Evolutionary conservation across 192 early-diverging fungal species (phyloP).

Genomic region (Thamnidium elegans): DNA sequence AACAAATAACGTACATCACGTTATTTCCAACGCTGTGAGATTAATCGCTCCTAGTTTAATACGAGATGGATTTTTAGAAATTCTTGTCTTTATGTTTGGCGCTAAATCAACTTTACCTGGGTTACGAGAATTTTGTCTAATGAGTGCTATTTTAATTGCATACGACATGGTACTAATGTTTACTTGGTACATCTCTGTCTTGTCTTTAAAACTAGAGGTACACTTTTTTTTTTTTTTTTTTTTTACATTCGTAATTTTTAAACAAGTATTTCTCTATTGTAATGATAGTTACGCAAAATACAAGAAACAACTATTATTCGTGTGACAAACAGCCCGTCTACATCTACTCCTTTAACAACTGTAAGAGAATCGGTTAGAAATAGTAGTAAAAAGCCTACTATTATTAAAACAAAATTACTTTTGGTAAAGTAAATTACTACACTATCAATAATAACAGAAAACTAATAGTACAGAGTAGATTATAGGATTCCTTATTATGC

Average conservation of each 20-base stretch:
- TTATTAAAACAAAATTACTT: slow-evolving; percentile 55
- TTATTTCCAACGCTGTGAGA: slow-evolving; percentile 63
- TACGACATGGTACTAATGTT: slow-evolving; percentile 84
- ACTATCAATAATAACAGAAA: too few relatives aligned
- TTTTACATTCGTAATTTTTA: slow-evolving; percentile 35
- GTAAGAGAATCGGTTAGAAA: slow-evolving; percentile 30
- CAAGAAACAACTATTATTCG: slow-evolving; percentile 48
- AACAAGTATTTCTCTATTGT: slow-evolving; percentile 18
- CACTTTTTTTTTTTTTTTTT: slow-evolving; percentile 25
- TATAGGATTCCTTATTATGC: slow-evolving; percentile 62
- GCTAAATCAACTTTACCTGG: slow-evolving; percentile 71
- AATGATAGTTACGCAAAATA: neutral
- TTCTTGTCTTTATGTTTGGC: slow-evolving; percentile 70
- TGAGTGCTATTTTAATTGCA: slow-evolving; percentile 79
- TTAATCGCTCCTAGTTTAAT: slow-evolving; percentile 59
- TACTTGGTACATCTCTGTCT: slow-evolving; percentile 82
- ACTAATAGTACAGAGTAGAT: slow-evolving; percentile 30
- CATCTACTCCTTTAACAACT: slow-evolving; percentile 19
- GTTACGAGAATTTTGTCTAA: slow-evolving; percentile 77
- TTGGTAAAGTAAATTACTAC: too few relatives aligned
- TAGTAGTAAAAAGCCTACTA: slow-evolving; percentile 44
- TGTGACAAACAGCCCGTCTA: slow-evolving; percentile 55
- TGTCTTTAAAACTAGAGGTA: slow-evolving; percentile 81
- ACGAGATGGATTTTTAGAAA: slow-evolving; percentile 81
- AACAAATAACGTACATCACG: slow-evolving; percentile 50